Evolutionary conservation across 306 rosid species (phyloP), one percentile per base, ranked within the genome.

Genomic region (Rosa multiflora): DNA sequence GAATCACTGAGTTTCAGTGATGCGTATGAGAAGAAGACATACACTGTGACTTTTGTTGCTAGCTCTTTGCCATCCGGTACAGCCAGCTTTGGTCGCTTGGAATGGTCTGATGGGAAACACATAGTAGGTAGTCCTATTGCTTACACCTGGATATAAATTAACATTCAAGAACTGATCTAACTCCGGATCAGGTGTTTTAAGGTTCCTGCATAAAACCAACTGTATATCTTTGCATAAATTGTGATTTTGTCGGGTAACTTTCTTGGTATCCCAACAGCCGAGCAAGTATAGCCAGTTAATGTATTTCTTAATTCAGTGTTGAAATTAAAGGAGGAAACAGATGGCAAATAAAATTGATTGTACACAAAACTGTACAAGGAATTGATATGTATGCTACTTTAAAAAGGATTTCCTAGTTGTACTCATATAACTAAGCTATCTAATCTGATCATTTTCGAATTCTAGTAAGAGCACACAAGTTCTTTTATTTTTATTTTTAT

Each of bases 41-140:
- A 87, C 74, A 93, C 91, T 3, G 96, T 91, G 37, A 90, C 92
- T 2, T 93, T 95, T 80, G 80, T 81, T 4, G 76, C 93, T 53
- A 44, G 73, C 51, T 79, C 94, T 62, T 43, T 18, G 90, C 91
- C 94, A 47, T 87, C 89, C 43, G 97, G 92, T 21, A 83, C 97
- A 32, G 76, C 70, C 53, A 79, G 84, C 87, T 95, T 86, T 64
- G 92, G 89, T 77, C 87, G 85, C 72, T 81, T 95, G 83, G 91
- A 85, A 82, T 95, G 98, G 98, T 89, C 96, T 0, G 98, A 91
- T 76, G 98, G 98, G 82, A 91, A 89, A 80, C 99, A 88, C 78
- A 71, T 47, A 14, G 93, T 95, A 18, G 88, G 91, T 1, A 91
- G 93, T 82, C 93, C 96, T 3, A 82, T 95, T 78, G 98, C 98